Conservation (phyloP, 2,329 filamentous ascomycete species). For the Fusarium fracticaudum region DNA sequence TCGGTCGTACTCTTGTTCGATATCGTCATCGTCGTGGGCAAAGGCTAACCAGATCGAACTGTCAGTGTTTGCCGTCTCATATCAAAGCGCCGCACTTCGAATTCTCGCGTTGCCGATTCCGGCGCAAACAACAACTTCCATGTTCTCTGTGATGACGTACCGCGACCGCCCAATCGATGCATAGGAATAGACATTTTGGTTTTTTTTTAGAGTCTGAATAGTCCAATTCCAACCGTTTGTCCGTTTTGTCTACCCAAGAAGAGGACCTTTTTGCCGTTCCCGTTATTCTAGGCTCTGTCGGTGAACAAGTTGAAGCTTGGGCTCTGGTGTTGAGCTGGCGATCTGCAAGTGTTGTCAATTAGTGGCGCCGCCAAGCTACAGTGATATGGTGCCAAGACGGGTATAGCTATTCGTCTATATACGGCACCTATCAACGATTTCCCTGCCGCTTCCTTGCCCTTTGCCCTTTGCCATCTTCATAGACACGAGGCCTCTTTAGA, state of each 20-base stretch:
- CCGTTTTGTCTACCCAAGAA: not conserved
- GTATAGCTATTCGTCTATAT: not conserved
- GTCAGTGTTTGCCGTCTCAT: conserved; percentile 18
- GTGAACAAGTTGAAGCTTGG: conserved; percentile 20
- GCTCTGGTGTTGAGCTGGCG: conserved; percentile 24
- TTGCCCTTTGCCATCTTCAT: not conserved
- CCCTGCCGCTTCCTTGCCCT: not conserved
- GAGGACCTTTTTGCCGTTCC: not conserved
- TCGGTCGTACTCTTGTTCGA: conserved; percentile 91
- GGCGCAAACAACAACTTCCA: conserved; percentile 20
- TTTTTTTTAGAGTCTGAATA: not conserved
- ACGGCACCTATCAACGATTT: not conserved
- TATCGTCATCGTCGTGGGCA: conserved; percentile 73
- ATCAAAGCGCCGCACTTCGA: not conserved
- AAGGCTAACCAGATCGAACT: conserved; percentile 66
- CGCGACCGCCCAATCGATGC: conserved; percentile 56
- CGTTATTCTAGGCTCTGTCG: conserved; percentile 15
- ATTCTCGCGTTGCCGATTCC: conserved; percentile 9
- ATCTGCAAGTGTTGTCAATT: conserved; percentile 28
- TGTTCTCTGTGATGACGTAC: conserved; percentile 46
- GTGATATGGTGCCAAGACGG: conserved; percentile 14
- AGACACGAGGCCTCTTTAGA: conserved; percentile 10
- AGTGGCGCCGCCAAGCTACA: conserved; percentile 31
- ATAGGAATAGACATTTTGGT: conserved; percentile 54
- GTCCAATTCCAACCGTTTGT: not conserved